Evolutionary conservation across 805 yeast species (phyloP).

Genomic region (Ogataea sp.): DNA sequence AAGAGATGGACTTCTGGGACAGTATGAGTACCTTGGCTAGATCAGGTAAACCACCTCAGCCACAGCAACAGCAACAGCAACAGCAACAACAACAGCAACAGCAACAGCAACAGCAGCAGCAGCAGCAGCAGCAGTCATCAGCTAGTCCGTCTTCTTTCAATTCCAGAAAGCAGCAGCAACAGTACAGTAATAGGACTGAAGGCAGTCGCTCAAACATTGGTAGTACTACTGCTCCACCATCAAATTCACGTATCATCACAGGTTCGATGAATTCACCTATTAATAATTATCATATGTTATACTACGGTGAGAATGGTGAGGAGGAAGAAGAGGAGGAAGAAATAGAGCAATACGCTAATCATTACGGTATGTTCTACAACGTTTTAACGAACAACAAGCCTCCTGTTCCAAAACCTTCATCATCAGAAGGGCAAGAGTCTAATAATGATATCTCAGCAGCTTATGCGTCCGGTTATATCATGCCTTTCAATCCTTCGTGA

Average conservation of each 20-base stretch:
- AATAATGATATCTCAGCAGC: constrained; percentile 1
- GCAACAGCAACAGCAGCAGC: not conserved
- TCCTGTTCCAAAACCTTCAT: not conserved
- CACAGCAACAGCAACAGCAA: not conserved
- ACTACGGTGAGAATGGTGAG: constrained; percentile 15
- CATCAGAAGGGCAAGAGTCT: not conserved
- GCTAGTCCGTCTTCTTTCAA: no score
- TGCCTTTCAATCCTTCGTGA: constrained; percentile 23
- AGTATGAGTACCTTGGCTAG: constrained; percentile 51
- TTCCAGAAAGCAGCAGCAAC: no score
- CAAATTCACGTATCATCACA: constrained; percentile 6
- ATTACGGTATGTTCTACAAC: constrained; percentile 26
- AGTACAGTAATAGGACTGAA: no score
- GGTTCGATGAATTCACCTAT: constrained; percentile 2
- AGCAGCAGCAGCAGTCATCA: no score
- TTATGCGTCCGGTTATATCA: constrained; percentile 7
- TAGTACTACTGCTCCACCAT: constrained; percentile 17
- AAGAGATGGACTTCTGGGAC: constrained; percentile 66
- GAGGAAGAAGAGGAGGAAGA: constrained; percentile 25
- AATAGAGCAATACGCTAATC: constrained; percentile 21
- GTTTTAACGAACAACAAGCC: constrained; percentile 16
- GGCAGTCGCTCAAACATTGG: no score
- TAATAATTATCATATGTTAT: not conserved
- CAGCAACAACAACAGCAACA: not conserved
- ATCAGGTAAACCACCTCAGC: constrained; percentile 1